These are phyloP conservation scores for Rheum nobile DNA, from an alignment of 148 eudicot species.

Conservation along the genomic window DNA sequence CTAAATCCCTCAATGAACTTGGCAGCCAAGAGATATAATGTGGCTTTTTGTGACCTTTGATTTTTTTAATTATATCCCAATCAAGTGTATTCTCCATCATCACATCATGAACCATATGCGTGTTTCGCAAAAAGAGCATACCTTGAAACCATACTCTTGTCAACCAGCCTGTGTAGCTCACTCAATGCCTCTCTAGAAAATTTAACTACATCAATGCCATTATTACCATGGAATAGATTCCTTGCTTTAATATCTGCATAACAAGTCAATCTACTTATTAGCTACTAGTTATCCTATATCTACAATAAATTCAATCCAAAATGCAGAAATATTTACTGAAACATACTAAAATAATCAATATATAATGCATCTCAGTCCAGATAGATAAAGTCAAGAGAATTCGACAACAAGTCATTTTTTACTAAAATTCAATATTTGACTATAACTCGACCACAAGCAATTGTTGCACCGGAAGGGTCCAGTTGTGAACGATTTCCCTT, in stretches of 20 bases:
- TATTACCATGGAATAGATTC: slow-evolving; percentile 10
- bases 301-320: not conserved
- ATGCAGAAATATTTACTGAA: not conserved
- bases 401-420: not conserved
- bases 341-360: not conserved
- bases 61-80: not conserved
- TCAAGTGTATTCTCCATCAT: not conserved
- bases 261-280: not conserved
- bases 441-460: too few species aligned
- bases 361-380: not conserved
- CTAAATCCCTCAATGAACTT: too few species aligned
- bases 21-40: not conserved
- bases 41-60: not conserved
- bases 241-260: slow-evolving; percentile 49
- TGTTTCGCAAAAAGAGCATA: slow-evolving; percentile 10
- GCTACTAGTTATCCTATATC: not conserved
- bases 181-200: slow-evolving; percentile 38
- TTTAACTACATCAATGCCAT: slow-evolving; percentile 11
- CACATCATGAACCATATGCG: not conserved
- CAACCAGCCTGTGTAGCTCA: slow-evolving; percentile 37
- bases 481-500: not conserved
- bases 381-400: not conserved
- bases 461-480: too few species aligned
- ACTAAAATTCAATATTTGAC: not conserved
- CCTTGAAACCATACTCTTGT: slow-evolving; percentile 41